These are phyloP conservation scores for Tetradesmus lagerheimii DNA, from an alignment of 139 green algal species.

Conservation along the genomic window DNA sequence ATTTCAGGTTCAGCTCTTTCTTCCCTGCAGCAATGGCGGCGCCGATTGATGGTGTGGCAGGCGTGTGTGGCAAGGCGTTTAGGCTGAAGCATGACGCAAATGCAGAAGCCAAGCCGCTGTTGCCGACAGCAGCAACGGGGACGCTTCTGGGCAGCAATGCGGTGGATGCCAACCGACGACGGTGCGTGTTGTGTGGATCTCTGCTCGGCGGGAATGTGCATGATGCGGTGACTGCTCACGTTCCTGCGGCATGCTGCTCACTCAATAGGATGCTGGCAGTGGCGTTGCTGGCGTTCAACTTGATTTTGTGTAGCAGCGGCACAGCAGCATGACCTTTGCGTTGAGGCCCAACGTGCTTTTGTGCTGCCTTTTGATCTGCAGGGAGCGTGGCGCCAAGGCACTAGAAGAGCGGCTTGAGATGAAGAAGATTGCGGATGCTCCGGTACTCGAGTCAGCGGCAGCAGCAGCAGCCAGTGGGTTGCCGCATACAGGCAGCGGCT, in stretches of 20 bases:
- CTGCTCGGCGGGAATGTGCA: no score
- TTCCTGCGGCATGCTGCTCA: no score
- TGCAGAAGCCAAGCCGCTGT: constrained; percentile 41
- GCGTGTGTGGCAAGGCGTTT: neutral
- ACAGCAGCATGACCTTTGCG: neutral
- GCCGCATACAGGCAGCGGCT: neutral
- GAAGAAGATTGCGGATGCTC: constrained; percentile 23
- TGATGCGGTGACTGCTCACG: no score
- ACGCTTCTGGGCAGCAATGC: constrained; percentile 69
- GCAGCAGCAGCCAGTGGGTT: constrained; percentile 26
- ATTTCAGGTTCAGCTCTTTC: constrained; percentile 91
- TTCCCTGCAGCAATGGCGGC: constrained; percentile 74
- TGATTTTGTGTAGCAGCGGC: neutral
- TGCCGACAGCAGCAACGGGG: constrained; percentile 24
- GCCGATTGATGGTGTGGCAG: constrained; percentile 67
- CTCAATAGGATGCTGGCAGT: no score
- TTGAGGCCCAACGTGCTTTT: neutral
- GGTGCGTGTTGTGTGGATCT: constrained; percentile 73
- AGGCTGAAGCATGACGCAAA: constrained; percentile 39
- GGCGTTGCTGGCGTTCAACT: no score
- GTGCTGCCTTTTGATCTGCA: constrained; percentile 48
- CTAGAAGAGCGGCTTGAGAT: constrained; percentile 77
- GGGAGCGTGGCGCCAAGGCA: constrained; percentile 83
- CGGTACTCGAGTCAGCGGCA: constrained; percentile 20
- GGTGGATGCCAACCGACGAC: constrained; percentile 74